phyloP scores from a whole-genome alignment of 2,329 filamentous ascomycete species.

The Xylaria digitata region DNA sequence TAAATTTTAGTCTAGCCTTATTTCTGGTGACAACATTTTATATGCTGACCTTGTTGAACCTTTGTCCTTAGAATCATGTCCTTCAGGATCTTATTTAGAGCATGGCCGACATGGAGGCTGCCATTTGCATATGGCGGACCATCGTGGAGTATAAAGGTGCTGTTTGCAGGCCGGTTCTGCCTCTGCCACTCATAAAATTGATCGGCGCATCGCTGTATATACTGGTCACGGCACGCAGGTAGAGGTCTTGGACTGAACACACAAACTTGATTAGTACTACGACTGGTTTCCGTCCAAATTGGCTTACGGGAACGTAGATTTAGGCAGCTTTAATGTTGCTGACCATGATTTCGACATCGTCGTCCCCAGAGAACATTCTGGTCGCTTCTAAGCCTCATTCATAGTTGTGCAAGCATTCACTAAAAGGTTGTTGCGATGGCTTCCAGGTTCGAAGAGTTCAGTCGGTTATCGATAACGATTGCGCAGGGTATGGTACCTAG shows the following conservation, averaged over 20 bases:
- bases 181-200: slow-evolving; percentile 91
- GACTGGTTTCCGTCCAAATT: not conserved
- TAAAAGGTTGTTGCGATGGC: slow-evolving; percentile 15
- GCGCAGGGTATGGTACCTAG: not conserved
- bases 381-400: slow-evolving; percentile 21
- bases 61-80: slow-evolving; percentile 89
- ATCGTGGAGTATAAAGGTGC: slow-evolving; percentile 87
- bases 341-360: slow-evolving; percentile 72
- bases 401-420: slow-evolving; percentile 6
- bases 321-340: slow-evolving; percentile 79
- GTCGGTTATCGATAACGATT: slow-evolving; percentile 16
- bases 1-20: slow-evolving; percentile 28
- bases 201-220: slow-evolving; percentile 84
- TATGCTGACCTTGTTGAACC: slow-evolving; percentile 70
- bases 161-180: slow-evolving; percentile 61
- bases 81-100: slow-evolving; percentile 96
- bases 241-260: slow-evolving; percentile 62
- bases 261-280: slow-evolving; percentile 38
- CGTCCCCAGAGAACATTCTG: slow-evolving; percentile 41
- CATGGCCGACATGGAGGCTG: slow-evolving; percentile 89
- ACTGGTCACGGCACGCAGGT: slow-evolving; percentile 61
- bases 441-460: not conserved
- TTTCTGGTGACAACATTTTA: not conserved
- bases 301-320: slow-evolving; percentile 76
- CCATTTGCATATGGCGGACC: slow-evolving; percentile 98